These are phyloP conservation scores for Trichomonas gallinae DNA, from an alignment of 208 protist genomes.

Conservation along the genomic window DNA sequence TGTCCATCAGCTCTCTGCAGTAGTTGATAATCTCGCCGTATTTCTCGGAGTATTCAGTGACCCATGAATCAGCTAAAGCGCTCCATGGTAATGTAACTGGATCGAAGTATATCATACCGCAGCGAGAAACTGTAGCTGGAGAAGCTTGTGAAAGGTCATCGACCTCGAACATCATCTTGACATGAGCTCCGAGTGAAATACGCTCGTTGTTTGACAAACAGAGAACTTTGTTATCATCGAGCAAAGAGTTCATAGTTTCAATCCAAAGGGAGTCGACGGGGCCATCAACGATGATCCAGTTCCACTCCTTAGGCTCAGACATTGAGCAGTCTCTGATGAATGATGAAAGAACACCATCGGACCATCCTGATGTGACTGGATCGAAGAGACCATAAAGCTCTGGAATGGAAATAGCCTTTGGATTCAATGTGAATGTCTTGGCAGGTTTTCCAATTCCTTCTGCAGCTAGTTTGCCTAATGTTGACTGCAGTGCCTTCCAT, in stretches of 20 bases:
- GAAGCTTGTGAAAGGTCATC: constrained; percentile 86
- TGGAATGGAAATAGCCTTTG: constrained; percentile 88
- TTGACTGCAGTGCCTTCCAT: constrained; percentile 66
- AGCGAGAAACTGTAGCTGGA: constrained; percentile 89
- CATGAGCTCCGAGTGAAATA: constrained; percentile 68
- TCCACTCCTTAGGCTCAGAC: constrained; percentile 41
- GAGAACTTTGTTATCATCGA: constrained; percentile 93
- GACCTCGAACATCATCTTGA: constrained; percentile 92
- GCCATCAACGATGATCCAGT: constrained; percentile 95
- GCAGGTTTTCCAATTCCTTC: constrained; percentile 60
- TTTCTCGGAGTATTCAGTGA: constrained; percentile 31
- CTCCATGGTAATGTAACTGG: constrained; percentile 52
- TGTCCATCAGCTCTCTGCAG: neutral
- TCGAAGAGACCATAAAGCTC: constrained; percentile 87
- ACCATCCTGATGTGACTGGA: constrained; percentile 67
- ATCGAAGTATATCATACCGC: constrained; percentile 92
- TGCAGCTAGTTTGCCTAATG: constrained; percentile 83
- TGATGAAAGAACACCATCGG: constrained; percentile 53
- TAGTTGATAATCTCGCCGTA: neutral
- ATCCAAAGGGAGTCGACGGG: constrained; percentile 95
- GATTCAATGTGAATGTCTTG: constrained; percentile 74
- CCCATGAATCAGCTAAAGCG: constrained; percentile 75
- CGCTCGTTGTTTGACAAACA: constrained; percentile 81
- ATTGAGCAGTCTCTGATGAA: constrained; percentile 63
- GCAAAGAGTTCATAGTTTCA: constrained; percentile 93